These are phyloP conservation scores for Colletotrichum godetiae DNA, from an alignment of 2,329 filamentous ascomycete genomes.

Conservation along the genomic window DNA sequence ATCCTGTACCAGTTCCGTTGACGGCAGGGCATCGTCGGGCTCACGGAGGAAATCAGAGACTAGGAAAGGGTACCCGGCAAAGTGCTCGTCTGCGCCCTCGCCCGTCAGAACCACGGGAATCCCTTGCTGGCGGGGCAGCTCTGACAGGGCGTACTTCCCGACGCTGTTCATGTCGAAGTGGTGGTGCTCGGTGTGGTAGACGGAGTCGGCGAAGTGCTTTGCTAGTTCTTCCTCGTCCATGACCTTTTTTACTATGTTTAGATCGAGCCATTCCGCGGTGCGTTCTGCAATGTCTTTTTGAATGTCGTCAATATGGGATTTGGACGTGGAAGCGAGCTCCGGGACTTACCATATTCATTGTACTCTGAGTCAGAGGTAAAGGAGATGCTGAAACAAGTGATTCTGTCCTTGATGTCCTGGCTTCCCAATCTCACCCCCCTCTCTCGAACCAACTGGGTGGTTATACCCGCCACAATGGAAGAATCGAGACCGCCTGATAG, in stretches of 20 bases:
- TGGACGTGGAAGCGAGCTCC: background rate
- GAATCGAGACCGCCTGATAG: constrained; percentile 68
- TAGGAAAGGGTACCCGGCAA: constrained; percentile 61
- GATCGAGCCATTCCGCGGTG: constrained; percentile 46
- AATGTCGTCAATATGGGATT: background rate
- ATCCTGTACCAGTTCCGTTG: constrained; percentile 41
- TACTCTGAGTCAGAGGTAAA: constrained; percentile 59
- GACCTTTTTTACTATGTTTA: constrained; percentile 39
- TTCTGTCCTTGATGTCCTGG: constrained; percentile 34
- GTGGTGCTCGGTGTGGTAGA: constrained; percentile 45
- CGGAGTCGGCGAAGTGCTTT: constrained; percentile 41
- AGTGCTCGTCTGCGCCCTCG: constrained; percentile 64
- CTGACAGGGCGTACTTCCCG: constrained; percentile 61
- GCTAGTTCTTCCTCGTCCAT: constrained; percentile 43
- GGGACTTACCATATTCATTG: constrained; percentile 57
- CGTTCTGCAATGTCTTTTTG: constrained; percentile 42
- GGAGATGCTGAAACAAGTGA: constrained; percentile 59
- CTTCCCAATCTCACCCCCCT: constrained; percentile 57
- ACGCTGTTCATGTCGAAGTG: constrained; percentile 61
- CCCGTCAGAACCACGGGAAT: constrained; percentile 65
- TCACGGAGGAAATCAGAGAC: constrained; percentile 60
- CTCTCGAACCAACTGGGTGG: constrained; percentile 59
- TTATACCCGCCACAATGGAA: constrained; percentile 66
- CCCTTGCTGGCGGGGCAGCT: constrained; percentile 54
- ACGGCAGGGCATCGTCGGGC: constrained; percentile 50